phyloP scores from a whole-genome alignment of 2,329 filamentous ascomycete genomes.

The Blastomyces parvus region DNA sequence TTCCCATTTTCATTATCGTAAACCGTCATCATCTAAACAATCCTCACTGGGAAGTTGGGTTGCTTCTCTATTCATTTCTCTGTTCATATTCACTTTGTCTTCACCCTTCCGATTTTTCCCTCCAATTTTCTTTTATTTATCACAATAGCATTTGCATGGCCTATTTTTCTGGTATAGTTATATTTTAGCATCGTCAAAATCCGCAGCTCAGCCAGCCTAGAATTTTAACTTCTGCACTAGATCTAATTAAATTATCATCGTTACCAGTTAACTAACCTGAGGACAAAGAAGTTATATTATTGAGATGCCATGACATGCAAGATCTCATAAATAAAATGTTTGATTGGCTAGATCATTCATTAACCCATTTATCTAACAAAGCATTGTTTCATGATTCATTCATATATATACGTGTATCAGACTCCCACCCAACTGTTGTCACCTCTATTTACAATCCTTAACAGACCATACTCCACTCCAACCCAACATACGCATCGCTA shows the following conservation, averaged over 20 bases:
- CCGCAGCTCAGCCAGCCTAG: not conserved
- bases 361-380: not conserved
- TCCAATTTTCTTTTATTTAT: not conserved
- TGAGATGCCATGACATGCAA: not conserved
- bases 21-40: not conserved
- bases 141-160: not conserved
- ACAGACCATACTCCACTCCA: conserved; percentile 50
- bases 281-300: not conserved
- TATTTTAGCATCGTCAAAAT: not conserved
- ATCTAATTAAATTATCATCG: not conserved
- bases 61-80: not conserved
- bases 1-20: not conserved
- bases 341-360: not conserved
- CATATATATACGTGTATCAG: conserved; percentile 9
- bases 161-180: not conserved
- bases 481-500: conserved; percentile 79
- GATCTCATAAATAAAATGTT: not conserved
- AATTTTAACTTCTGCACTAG: not conserved
- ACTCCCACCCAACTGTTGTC: conserved; percentile 20
- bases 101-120: not conserved
- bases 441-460: conserved; percentile 31
- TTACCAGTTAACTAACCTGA: not conserved
- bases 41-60: not conserved
- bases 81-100: not conserved
- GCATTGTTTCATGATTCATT: conserved; percentile 11